Conservation (phyloP, 306 rosid genomes). For the Cicer cuneatum region DNA sequence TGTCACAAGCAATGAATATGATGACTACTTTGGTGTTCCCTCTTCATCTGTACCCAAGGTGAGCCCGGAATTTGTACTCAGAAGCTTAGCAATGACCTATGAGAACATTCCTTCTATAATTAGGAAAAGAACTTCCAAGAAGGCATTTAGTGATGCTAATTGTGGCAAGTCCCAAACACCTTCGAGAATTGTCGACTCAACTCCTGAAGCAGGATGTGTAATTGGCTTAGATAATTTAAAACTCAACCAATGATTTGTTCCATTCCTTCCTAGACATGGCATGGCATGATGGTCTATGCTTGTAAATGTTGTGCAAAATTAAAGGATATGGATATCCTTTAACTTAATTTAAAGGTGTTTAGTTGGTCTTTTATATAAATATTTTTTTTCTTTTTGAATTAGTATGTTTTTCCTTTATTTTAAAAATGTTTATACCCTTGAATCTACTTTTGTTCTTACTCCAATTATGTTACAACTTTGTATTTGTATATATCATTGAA, state of each 20-base stretch:
- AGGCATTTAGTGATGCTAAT: slow-evolving; percentile 4
- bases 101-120: slow-evolving; percentile 63
- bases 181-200: background rate
- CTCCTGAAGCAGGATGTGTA: slow-evolving; percentile 35
- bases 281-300: slow-evolving; percentile 39
- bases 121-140: slow-evolving; percentile 55
- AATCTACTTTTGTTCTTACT: too few species aligned
- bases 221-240: slow-evolving; percentile 24
- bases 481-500: too few species aligned
- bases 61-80: slow-evolving; percentile 57
- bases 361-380: too few species aligned
- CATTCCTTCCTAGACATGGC: slow-evolving; percentile 22
- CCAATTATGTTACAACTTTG: too few species aligned
- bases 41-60: slow-evolving; percentile 8
- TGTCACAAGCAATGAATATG: slow-evolving; percentile 12
- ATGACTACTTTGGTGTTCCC: slow-evolving; percentile 31
- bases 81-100: slow-evolving; percentile 60
- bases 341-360: too few species aligned
- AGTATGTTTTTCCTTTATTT: too few species aligned
- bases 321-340: too few species aligned
- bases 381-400: too few species aligned
- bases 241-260: slow-evolving; percentile 32
- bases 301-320: slow-evolving; percentile 16
- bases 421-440: too few species aligned
- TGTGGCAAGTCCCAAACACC: slow-evolving; percentile 37